phyloP scores from a whole-genome alignment of 2,329 filamentous ascomycete species.

The Xylariomycetidae sp. region DNA sequence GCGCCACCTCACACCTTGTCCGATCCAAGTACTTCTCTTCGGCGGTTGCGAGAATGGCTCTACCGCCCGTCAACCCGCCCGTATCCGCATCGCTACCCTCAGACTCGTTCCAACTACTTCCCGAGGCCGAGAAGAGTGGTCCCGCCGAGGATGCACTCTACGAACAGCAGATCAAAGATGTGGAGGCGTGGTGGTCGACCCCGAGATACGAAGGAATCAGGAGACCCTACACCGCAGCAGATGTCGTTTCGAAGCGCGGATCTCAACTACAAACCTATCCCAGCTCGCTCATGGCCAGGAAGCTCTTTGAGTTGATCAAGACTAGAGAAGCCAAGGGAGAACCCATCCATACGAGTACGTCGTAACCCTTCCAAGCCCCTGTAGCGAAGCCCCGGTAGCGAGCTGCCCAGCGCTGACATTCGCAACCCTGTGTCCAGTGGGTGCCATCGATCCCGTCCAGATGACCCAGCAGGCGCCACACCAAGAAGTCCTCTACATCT shows the following conservation, averaged over 20 bases:
- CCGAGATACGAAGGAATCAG: constrained; percentile 85
- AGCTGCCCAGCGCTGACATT: constrained; percentile 1
- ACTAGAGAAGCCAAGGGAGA: constrained; percentile 73
- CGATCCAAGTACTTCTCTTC: not conserved
- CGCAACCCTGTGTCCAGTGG: constrained; percentile 54
- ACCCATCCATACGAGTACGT: constrained; percentile 86
- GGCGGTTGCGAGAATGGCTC: constrained; percentile 47
- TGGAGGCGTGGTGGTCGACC: constrained; percentile 86
- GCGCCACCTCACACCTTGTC: no score
- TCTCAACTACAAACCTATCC: constrained; percentile 83
- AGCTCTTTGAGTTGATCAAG: constrained; percentile 85
- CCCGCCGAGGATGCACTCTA: constrained; percentile 80
- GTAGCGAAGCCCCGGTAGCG: not conserved
- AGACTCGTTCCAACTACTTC: constrained; percentile 81
- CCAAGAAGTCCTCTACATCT: constrained; percentile 94
- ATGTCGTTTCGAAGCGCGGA: constrained; percentile 90
- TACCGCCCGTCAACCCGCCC: constrained; percentile 53
- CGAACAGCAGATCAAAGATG: constrained; percentile 76
- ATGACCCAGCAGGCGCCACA: constrained; percentile 98
- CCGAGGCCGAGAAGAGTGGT: constrained; percentile 72
- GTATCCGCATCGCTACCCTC: constrained; percentile 58
- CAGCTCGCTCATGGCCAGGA: constrained; percentile 90
- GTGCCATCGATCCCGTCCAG: constrained; percentile 96
- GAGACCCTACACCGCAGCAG: constrained; percentile 82
- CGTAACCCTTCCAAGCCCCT: not conserved